phyloP scores from a whole-genome alignment of 2,329 filamentous ascomycete genomes.

The Hansfordia pulvinata region DNA sequence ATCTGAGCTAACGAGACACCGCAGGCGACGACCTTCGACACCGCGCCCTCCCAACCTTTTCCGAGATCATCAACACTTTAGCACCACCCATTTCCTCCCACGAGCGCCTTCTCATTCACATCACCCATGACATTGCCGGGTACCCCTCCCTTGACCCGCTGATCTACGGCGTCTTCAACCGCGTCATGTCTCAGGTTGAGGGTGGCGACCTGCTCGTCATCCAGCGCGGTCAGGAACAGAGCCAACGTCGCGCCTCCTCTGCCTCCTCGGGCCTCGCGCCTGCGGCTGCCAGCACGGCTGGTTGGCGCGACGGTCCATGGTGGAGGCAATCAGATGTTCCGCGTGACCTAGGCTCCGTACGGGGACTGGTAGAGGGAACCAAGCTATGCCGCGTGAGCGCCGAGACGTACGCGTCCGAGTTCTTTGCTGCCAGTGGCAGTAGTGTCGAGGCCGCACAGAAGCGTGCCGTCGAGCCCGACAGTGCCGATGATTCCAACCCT shows the following conservation, averaged over 20 bases:
- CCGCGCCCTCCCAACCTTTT: slow-evolving; percentile 86
- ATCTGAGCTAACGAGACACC: background rate
- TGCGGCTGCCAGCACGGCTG: slow-evolving; percentile 43
- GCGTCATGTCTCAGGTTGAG: slow-evolving; percentile 98
- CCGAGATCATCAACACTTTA: slow-evolving; percentile 85
- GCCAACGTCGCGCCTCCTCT: slow-evolving; percentile 51
- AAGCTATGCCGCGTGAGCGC: slow-evolving; percentile 84
- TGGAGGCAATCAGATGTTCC: slow-evolving; percentile 63
- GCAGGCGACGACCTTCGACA: slow-evolving; percentile 75
- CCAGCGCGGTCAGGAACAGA: slow-evolving; percentile 80
- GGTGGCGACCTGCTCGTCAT: slow-evolving; percentile 90
- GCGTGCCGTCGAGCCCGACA: slow-evolving; percentile 63
- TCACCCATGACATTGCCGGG: slow-evolving; percentile 86
- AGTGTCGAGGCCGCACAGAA: slow-evolving; percentile 71
- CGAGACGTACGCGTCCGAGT: slow-evolving; percentile 77
- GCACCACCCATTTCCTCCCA: slow-evolving; percentile 94
- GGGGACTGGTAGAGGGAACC: slow-evolving; percentile 72
- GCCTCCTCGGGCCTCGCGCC: slow-evolving; percentile 35
- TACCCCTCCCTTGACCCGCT: slow-evolving; percentile 91
- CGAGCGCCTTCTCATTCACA: slow-evolving; percentile 93
- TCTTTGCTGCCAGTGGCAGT: slow-evolving; percentile 66
- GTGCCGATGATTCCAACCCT: slow-evolving; percentile 75
- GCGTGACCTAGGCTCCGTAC: slow-evolving; percentile 67
- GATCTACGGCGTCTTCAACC: slow-evolving; percentile 81
- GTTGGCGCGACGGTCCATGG: slow-evolving; percentile 94